phyloP scores from a whole-genome alignment of 352 stramenopile genomes.

The Blastocystis sp. region DNA sequence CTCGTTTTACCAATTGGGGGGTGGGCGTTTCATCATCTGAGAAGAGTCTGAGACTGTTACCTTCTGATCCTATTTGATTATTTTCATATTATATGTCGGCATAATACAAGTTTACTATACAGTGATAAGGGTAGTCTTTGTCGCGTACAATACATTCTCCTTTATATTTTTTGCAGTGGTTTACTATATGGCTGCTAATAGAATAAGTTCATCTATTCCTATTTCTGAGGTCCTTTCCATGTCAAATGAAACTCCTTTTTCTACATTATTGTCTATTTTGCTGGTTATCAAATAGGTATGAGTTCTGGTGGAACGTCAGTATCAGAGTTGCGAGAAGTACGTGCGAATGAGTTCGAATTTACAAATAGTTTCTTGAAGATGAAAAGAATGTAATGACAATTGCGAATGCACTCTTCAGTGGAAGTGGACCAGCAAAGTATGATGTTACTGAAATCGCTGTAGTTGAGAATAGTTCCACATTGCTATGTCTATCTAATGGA shows the following conservation, averaged over 20 bases:
- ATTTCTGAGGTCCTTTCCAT: no score
- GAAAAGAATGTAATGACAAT: slow-evolving; percentile 46
- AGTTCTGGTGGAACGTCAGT: background rate
- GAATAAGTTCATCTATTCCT: no score
- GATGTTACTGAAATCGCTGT: slow-evolving; percentile 25
- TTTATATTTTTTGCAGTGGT: no score
- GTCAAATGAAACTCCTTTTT: slow-evolving; percentile 34
- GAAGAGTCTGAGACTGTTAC: no score
- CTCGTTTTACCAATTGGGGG: no score
- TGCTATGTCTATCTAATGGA: background rate
- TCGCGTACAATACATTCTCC: no score
- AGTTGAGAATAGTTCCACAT: background rate
- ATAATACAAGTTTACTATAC: no score
- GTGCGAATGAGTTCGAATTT: background rate
- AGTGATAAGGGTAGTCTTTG: no score
- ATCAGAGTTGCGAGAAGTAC: background rate
- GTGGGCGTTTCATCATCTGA: no score
- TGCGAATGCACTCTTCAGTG: slow-evolving; percentile 26
- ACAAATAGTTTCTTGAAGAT: background rate
- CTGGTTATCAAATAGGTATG: background rate
- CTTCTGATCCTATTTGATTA: no score
- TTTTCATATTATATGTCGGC: no score
- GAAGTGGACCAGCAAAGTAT: slow-evolving; percentile 28
- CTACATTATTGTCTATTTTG: background rate
- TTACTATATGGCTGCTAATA: no score